A percentile compares a stretch with the other conserved stretches of the same genome.
Evolutionary conservation across 164 flowering plant genomes (phyloP).

Genomic region (Brasenia schreberi): DNA sequence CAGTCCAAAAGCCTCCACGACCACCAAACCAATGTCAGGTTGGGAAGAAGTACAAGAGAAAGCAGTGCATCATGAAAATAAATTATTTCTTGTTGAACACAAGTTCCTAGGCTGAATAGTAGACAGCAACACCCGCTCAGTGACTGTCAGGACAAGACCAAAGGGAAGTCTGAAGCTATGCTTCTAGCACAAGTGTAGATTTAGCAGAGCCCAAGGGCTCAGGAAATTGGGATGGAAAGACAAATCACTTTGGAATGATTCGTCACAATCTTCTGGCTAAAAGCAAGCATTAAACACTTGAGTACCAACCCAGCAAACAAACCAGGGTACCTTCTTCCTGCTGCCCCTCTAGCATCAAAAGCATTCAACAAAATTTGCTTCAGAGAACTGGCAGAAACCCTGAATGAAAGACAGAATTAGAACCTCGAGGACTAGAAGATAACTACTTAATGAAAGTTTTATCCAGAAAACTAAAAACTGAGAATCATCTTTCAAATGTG

Average conservation of each 20-base stretch:
- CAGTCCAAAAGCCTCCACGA: conserved; percentile 53
- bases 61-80: not conserved
- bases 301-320: conserved; percentile 48
- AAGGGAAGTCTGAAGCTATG: not conserved
- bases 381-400: conserved; percentile 62
- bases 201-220: not conserved
- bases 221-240: not conserved
- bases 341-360: conserved; percentile 74
- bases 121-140: not conserved
- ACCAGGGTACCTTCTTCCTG: conserved; percentile 83
- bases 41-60: conserved; percentile 11
- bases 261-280: not conserved
- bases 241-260: not conserved
- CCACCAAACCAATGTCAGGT: conserved; percentile 49
- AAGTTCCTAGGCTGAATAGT: not conserved
- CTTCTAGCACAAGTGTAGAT: not conserved
- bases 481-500: not conserved
- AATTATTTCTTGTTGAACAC: not conserved
- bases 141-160: not conserved
- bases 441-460: conserved; percentile 1
- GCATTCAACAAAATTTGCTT: conserved; percentile 46
- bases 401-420: conserved; percentile 80
- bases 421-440: conserved; percentile 32
- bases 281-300: conserved; percentile 12
- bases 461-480: not conserved